These are phyloP conservation scores for Litsea cubeba DNA, from an alignment of 164 flowering plant species.

Conservation along the genomic window DNA sequence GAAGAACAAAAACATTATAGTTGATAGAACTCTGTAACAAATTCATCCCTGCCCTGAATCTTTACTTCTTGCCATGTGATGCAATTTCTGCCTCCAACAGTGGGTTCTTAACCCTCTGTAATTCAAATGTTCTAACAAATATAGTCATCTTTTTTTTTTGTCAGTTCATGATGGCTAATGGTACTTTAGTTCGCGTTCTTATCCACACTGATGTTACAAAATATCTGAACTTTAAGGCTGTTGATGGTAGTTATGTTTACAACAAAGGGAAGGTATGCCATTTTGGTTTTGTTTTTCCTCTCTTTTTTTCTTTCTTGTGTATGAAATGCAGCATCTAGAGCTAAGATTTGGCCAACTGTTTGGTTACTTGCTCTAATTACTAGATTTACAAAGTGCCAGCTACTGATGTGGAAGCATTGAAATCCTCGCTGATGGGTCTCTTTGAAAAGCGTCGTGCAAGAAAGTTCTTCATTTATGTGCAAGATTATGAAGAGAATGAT, in stretches of 20 bases:
- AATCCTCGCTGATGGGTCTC: slow-evolving; percentile 87
- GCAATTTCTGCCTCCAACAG: neutral
- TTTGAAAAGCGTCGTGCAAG: slow-evolving; percentile 93
- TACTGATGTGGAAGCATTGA: slow-evolving; percentile 93
- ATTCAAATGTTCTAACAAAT: neutral
- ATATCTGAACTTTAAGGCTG: slow-evolving; percentile 90
- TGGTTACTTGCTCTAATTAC: slow-evolving; percentile 2
- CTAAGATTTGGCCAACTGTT: neutral
- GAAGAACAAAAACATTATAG: no score
- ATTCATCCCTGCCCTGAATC: no score
- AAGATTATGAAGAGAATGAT: slow-evolving; percentile 84
- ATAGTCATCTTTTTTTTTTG: neutral
- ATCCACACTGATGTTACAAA: slow-evolving; percentile 95
- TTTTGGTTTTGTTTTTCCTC: neutral
- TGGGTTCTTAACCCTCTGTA: neutral
- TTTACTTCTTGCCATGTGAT: no score
- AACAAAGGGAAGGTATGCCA: slow-evolving; percentile 77
- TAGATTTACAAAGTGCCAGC: slow-evolving; percentile 95
- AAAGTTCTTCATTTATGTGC: slow-evolving; percentile 91
- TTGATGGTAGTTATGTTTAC: slow-evolving; percentile 97
- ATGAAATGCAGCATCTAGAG: neutral
- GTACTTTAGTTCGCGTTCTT: slow-evolving; percentile 75
- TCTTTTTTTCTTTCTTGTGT: neutral
- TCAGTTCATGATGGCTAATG: slow-evolving; percentile 98
- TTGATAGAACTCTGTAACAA: no score